phyloP scores from a whole-genome alignment of 805 yeast genomes.

The Candida maesae region DNA sequence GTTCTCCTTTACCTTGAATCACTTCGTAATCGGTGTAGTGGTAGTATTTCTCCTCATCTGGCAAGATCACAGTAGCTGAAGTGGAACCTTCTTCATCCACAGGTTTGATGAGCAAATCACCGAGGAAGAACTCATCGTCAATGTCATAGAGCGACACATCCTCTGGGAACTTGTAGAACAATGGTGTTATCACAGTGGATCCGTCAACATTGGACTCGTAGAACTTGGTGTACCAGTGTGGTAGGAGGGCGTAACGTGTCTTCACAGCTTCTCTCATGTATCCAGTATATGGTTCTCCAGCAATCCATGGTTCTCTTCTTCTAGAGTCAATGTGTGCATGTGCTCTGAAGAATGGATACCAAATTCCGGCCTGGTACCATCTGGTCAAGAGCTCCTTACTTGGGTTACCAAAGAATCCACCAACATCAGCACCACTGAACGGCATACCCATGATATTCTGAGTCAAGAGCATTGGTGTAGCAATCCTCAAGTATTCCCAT shows the following conservation, averaged over 20 bases:
- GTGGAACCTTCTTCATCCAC: slow-evolving; percentile 53
- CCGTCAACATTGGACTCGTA: slow-evolving; percentile 58
- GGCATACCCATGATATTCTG: slow-evolving; percentile 83
- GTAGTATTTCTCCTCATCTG: slow-evolving; percentile 52
- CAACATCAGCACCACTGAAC: slow-evolving; percentile 94
- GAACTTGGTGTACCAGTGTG: slow-evolving; percentile 78
- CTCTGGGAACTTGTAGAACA: slow-evolving; percentile 54
- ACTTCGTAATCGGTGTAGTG: slow-evolving; percentile 41
- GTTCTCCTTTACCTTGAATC: slow-evolving; percentile 37
- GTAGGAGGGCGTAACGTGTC: slow-evolving; percentile 72
- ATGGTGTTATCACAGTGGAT: slow-evolving; percentile 65
- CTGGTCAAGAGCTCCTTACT: slow-evolving; percentile 72
- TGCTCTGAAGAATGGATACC: slow-evolving; percentile 95
- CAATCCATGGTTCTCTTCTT: slow-evolving; percentile 90
- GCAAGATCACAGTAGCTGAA: slow-evolving; percentile 32
- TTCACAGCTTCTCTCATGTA: slow-evolving; percentile 66
- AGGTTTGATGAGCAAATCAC: slow-evolving; percentile 80
- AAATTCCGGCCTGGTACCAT: slow-evolving; percentile 95
- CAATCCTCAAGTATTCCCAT: slow-evolving; percentile 80
- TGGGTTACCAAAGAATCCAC: slow-evolving; percentile 95
- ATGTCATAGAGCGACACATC: slow-evolving; percentile 47
- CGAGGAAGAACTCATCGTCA: slow-evolving; percentile 83
- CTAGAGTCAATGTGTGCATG: slow-evolving; percentile 95
- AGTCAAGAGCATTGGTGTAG: slow-evolving; percentile 86
- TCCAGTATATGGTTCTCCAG: slow-evolving; percentile 68